Percentiles rank a stretch among this genome's conserved stretches.
These are phyloP conservation scores for Kurtzmaniella cleridarum DNA, from an alignment of 805 yeast genomes.

Conservation along the genomic window DNA sequence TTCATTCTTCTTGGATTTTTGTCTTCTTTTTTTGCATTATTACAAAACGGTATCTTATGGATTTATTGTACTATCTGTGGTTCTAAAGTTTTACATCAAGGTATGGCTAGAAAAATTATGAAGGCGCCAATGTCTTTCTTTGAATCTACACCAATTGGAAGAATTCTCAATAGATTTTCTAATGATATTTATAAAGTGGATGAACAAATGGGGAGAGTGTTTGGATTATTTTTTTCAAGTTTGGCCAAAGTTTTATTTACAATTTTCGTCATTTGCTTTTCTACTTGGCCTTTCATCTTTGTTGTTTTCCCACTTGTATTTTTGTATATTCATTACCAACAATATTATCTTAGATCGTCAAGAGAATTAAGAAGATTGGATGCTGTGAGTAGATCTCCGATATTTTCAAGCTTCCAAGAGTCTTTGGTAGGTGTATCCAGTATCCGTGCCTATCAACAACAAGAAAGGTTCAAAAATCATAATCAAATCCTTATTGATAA, in stretches of 20 bases:
- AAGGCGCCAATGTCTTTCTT: constrained; percentile 94
- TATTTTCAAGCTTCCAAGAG: constrained; percentile 81
- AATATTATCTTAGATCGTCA: constrained; percentile 68
- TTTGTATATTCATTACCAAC: constrained; percentile 68
- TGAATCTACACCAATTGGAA: constrained; percentile 93
- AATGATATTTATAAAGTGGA: constrained; percentile 88
- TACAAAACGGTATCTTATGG: constrained; percentile 70
- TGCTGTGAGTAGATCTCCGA: constrained; percentile 74
- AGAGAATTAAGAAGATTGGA: constrained; percentile 81
- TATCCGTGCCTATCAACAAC: constrained; percentile 69
- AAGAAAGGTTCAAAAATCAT: constrained; percentile 54
- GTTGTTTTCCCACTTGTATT: constrained; percentile 65
- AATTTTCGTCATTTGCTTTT: constrained; percentile 68
- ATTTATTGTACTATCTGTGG: constrained; percentile 79
- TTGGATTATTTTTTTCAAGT: constrained; percentile 62
- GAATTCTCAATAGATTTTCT: constrained; percentile 86
- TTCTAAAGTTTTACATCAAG: constrained; percentile 67
- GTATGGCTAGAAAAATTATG: constrained; percentile 66
- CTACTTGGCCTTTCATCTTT: constrained; percentile 83
- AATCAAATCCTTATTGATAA: constrained; percentile 71
- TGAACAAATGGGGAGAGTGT: constrained; percentile 66
- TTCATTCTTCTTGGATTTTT: constrained; percentile 72
- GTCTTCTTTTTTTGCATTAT: constrained; percentile 53
- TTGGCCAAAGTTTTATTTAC: constrained; percentile 66
- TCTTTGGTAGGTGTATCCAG: constrained; percentile 70